phyloP scores from a whole-genome alignment of 1,139 yeast genomes.

The Blastobotrys serpentis region DNA sequence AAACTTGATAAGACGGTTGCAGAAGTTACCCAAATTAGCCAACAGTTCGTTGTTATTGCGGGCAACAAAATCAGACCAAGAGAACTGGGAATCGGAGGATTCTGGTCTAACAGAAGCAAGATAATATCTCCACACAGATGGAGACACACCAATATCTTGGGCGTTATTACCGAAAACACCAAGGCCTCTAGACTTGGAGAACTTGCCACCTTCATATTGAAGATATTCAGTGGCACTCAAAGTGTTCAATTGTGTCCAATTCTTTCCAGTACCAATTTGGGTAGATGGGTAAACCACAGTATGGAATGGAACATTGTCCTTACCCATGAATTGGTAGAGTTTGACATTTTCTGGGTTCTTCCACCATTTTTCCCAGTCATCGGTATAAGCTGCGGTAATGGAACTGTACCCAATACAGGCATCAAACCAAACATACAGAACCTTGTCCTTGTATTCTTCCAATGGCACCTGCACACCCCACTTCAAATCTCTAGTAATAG shows the following conservation, averaged over 20 bases:
- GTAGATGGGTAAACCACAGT: conserved; percentile 96
- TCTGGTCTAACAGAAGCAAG: conserved; percentile 92
- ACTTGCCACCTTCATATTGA: conserved; percentile 97
- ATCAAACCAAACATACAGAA: conserved; percentile 97
- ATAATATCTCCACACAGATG: conserved; percentile 98
- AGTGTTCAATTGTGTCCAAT: conserved; percentile 91
- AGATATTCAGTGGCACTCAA: conserved; percentile 92
- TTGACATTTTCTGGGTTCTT: conserved; percentile 80
- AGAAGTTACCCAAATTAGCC: conserved; percentile 96
- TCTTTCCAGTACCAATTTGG: conserved; percentile 80
- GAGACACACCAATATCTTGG: conserved; percentile 82
- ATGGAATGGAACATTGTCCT: conserved; percentile 98
- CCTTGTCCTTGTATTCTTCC: conserved; percentile 75
- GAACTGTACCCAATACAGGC: conserved; percentile 96
- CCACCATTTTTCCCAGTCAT: conserved; percentile 90
- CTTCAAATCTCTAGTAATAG: conserved; percentile 92
- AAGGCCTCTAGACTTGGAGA: conserved; percentile 92
- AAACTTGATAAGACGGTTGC: conserved; percentile 88
- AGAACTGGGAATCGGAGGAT: conserved; percentile 90
- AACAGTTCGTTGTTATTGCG: conserved; percentile 89
- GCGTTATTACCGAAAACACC: conserved; percentile 99
- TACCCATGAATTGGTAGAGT: conserved; percentile 97
- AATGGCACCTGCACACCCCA: conserved; percentile 99
- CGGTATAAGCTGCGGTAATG: conserved; percentile 89
- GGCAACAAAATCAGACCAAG: conserved; percentile 94